Conservation (phyloP, 2,329 filamentous ascomycete species). For the Magnaporthiopsis incrustans region DNA sequence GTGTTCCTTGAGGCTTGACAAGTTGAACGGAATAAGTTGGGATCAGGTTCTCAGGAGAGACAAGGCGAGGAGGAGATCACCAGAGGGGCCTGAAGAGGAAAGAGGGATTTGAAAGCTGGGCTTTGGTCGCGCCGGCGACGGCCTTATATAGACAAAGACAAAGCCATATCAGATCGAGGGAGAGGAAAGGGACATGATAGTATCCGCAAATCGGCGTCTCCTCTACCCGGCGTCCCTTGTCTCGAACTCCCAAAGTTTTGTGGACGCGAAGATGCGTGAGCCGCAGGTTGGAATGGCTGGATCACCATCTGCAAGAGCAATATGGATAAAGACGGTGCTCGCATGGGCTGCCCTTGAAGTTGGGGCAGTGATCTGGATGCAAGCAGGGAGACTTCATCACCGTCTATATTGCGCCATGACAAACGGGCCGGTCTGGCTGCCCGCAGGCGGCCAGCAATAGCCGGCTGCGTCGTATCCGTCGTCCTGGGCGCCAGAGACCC, state of each 20-base stretch:
- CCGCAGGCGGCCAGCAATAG: neutral
- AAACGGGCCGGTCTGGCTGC: no score
- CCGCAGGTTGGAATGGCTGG: neutral
- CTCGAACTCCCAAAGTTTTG: neutral
- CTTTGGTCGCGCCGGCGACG: neutral
- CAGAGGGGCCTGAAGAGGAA: slow-evolving; percentile 2
- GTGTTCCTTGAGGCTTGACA: neutral
- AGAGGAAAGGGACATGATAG: neutral
- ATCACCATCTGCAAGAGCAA: neutral
- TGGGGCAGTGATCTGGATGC: neutral
- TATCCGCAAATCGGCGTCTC: neutral
- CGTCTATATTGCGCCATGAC: neutral
- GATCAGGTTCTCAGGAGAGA: neutral
- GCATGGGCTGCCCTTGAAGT: neutral
- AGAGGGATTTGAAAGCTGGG: neutral
- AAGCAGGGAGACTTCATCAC: neutral
- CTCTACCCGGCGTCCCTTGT: neutral
- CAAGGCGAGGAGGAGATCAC: neutral
- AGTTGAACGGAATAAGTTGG: neutral
- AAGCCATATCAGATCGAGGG: neutral
- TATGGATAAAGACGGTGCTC: neutral
- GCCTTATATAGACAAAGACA: slow-evolving; percentile 1
- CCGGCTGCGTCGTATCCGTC: neutral
- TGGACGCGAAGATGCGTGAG: neutral
- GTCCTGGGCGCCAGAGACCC: neutral